These are phyloP conservation scores for Pseudocercospora musae DNA, from an alignment of 2,329 filamentous ascomycete genomes.

Conservation along the genomic window DNA sequence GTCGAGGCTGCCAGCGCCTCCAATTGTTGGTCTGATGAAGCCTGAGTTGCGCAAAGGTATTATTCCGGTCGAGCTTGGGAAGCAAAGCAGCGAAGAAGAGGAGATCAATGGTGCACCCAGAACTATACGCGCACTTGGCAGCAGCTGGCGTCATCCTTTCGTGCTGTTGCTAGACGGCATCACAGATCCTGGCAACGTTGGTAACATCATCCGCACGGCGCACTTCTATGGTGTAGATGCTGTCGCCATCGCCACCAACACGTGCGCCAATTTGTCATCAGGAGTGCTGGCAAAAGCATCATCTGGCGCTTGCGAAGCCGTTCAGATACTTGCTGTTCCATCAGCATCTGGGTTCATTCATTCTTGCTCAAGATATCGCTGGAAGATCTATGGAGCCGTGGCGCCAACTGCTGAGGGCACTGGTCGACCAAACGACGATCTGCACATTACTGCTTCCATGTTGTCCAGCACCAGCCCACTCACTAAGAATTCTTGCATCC, in stretches of 20 bases:
- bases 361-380: conserved; percentile 66
- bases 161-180: conserved; percentile 73
- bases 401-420: conserved; percentile 33
- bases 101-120: conserved; percentile 65
- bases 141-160: conserved; percentile 59
- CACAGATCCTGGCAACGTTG: conserved; percentile 79
- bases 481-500: conserved; percentile 60
- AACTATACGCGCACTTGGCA: conserved; percentile 47
- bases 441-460: conserved; percentile 14
- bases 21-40: conserved; percentile 33
- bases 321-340: conserved; percentile 68
- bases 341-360: conserved; percentile 68
- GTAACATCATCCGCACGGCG: conserved; percentile 81
- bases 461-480: conserved; percentile 28
- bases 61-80: conserved; percentile 59
- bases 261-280: conserved; percentile 69
- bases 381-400: conserved; percentile 78
- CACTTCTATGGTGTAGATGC: conserved; percentile 89
- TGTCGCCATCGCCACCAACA: conserved; percentile 70
- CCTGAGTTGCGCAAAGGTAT: conserved; percentile 38
- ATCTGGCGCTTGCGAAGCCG: conserved; percentile 77
- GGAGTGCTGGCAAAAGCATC: conserved; percentile 83
- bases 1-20: conserved; percentile 68
- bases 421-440: background rate
- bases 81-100: conserved; percentile 68